These are phyloP conservation scores for Lyophyllum atratum DNA, from an alignment of 768 basidiomycete genomes.

Conservation along the genomic window DNA sequence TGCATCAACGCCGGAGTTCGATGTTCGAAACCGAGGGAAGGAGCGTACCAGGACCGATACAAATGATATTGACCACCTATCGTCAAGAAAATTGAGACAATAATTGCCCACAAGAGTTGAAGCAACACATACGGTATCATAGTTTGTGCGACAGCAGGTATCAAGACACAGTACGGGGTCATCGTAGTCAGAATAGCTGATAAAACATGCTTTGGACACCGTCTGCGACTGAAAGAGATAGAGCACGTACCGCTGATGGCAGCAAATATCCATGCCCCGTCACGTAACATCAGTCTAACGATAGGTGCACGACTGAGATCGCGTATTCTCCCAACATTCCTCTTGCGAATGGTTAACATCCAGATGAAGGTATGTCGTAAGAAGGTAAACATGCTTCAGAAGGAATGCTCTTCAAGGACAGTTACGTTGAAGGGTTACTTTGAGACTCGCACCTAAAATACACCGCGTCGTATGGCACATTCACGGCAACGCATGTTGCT, in stretches of 20 bases:
- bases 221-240: not conserved
- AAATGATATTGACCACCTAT: constrained; percentile 8
- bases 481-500: not conserved
- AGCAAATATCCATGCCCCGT: constrained; percentile 10
- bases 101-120: not conserved
- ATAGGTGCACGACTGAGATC: not conserved
- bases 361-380: constrained; percentile 2
- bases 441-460: constrained; percentile 7
- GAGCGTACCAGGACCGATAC: constrained; percentile 4
- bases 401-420: no score
- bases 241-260: constrained; percentile 1
- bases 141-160: not conserved
- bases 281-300: constrained; percentile 9
- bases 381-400: not conserved
- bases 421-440: no score
- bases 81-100: not conserved
- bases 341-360: constrained; percentile 8
- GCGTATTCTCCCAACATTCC: constrained; percentile 2
- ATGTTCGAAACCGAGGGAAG: not conserved
- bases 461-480: constrained; percentile 1
- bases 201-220: not conserved
- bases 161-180: not conserved
- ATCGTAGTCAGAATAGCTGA: constrained; percentile 1
- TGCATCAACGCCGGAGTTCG: not conserved
- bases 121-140: not conserved